Evolutionary conservation across 805 yeast genomes (phyloP), one percentile per base, ranked within the genome.

Genomic region (Monosporozyma servazzii): DNA sequence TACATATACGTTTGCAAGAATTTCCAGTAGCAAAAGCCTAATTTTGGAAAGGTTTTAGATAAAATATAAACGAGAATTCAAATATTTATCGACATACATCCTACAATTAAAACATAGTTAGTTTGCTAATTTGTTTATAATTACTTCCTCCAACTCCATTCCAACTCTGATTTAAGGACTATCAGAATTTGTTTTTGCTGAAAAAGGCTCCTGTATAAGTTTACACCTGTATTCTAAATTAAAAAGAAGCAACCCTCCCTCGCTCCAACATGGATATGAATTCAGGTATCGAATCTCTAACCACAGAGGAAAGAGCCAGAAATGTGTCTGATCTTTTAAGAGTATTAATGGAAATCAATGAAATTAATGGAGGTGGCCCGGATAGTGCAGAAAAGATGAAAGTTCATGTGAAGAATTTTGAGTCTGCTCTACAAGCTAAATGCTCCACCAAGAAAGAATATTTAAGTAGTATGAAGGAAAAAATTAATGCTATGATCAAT

Each of bases 351-450:
- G 68, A 67, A 47, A 67, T 68, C 42, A 66, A 67, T n/a, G 64
- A 60, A 40, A 58, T 67, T 48, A 68, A 67, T 50, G 70, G 70
- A 43, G 70, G 70, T 8, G 63, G 62, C 17, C 58, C 56, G 21
- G 65, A 62, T 30, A 74, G 72, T 39, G 59, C 69, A 23, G 72
- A 69, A 48, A 76, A 73, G 57, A 69, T 78, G 58, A 76, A 75
- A 58, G 67, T 74, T 3, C 72, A 81, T 58, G 88, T 89, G 3
- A 84, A 80, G 58, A 87, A 84, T 60, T 84, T 82, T 57, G 93
- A 85, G 62, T 78, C 80, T 53, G 79, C 75, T 57, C 77, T 88
- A 23, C 84, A 75, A 62, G 73, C 75, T 51, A 80, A 80, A 51
- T 74, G 87, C 11, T 73, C 74, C 9, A 71, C 78, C 20, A 79